Percentiles rank a stretch among this genome's conserved stretches.
phyloP scores from a whole-genome alignment of 257 asterid species.

The Solanum megistacrolobum region DNA sequence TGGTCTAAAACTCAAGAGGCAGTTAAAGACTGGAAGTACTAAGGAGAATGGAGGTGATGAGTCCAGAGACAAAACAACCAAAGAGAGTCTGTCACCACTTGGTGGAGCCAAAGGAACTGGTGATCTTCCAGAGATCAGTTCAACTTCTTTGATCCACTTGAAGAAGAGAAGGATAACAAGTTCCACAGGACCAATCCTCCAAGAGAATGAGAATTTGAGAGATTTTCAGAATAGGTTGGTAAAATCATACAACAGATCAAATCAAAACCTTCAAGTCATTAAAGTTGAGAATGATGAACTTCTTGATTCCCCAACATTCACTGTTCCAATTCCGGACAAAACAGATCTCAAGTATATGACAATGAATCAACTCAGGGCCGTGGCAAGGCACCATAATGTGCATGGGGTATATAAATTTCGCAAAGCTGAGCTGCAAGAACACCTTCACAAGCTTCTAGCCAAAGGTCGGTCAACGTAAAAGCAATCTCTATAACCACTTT shows the following conservation, averaged over 20 bases:
- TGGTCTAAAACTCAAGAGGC: conserved; percentile 2
- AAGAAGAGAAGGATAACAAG: not conserved
- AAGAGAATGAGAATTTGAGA: conserved; percentile 1
- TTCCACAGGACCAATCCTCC: not conserved
- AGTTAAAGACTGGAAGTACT: not conserved
- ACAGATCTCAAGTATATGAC: conserved; percentile 1
- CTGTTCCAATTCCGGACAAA: not conserved
- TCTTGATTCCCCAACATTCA: not conserved
- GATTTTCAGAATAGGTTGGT: not conserved
- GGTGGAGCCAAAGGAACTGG: not conserved
- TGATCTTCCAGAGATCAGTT: not conserved
- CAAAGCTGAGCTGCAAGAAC: conserved; percentile 22
- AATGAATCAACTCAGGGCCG: conserved; percentile 15
- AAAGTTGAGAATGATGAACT: not conserved
- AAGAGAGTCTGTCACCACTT: not conserved
- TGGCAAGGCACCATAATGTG: conserved; percentile 26
- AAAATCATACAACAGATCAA: not conserved
- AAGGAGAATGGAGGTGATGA: not conserved
- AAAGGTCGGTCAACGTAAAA: not conserved
- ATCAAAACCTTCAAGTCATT: not conserved
- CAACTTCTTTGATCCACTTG: conserved; percentile 3
- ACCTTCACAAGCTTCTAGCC: not conserved
- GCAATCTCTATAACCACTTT: not conserved
- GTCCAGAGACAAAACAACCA: not conserved
- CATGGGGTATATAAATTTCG: conserved; percentile 12